Evolutionary conservation across 345 rosid species (phyloP).

Genomic region (Durio zibethinus): DNA sequence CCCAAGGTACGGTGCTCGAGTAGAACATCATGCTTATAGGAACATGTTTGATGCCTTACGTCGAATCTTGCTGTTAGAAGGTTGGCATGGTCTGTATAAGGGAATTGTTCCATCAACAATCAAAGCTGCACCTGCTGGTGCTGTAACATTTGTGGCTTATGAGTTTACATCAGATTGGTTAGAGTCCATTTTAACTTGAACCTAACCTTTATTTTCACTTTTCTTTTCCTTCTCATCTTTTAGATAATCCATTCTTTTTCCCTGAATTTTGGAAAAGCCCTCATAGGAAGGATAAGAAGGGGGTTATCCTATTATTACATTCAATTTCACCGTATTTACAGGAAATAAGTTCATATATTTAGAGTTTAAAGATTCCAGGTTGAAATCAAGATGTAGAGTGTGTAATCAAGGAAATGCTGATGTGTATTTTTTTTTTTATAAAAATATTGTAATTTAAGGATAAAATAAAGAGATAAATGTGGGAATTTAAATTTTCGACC

Average conservation of each 20-base stretch:
- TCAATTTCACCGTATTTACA: not conserved
- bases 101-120: slow-evolving; percentile 88
- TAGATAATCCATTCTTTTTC: slow-evolving; percentile 32
- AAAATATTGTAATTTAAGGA: no score
- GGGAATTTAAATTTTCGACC: no score
- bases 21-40: slow-evolving; percentile 64
- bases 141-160: slow-evolving; percentile 87
- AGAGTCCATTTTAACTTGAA: slow-evolving; percentile 56
- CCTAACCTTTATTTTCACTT: slow-evolving; percentile 17
- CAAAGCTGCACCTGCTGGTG: slow-evolving; percentile 99
- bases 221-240: slow-evolving; percentile 5
- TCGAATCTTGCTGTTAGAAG: slow-evolving; percentile 58
- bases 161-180: slow-evolving; percentile 81
- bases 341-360: not conserved
- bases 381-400: slow-evolving; percentile 9
- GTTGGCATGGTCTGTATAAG: slow-evolving; percentile 92
- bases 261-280: slow-evolving; percentile 8
- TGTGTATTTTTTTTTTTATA: no score
- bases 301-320: not conserved
- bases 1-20: slow-evolving; percentile 81
- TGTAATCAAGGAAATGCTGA: no score
- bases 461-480: no score
- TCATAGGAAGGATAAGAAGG: not conserved
- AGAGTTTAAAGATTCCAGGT: not conserved
- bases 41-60: slow-evolving; percentile 75